A percentile compares a stretch with the other conserved stretches of the same genome.
phyloP scores from a whole-genome alignment of 1,284 basidiomycete genomes.

The Cryptococcus sp. region DNA sequence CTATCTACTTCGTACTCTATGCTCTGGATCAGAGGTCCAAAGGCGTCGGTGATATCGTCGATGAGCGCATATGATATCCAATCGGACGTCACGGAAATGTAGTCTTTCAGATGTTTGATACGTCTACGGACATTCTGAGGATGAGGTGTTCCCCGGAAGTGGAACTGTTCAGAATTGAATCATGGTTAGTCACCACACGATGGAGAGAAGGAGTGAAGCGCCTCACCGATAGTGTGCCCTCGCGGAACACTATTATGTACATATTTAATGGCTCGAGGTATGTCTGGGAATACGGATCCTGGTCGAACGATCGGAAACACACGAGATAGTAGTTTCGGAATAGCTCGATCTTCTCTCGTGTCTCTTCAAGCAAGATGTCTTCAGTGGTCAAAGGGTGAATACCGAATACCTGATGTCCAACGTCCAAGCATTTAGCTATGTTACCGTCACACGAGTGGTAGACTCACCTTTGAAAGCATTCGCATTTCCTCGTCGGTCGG shows the following conservation, averaged over 20 bases:
- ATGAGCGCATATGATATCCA: constrained; percentile 99
- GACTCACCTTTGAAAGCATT: constrained; percentile 78
- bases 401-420: constrained; percentile 71
- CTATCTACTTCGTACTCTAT: constrained; percentile 99
- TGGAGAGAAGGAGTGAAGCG: not conserved
- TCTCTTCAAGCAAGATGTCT: constrained; percentile 99
- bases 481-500: constrained; percentile 99
- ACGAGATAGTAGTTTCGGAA: constrained; percentile 99
- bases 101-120: constrained; percentile 99
- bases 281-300: constrained; percentile 96
- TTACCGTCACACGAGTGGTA: not conserved
- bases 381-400: constrained; percentile 99
- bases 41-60: constrained; percentile 99
- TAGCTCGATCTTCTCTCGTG: constrained; percentile 98
- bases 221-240: constrained; percentile 88
- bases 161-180: constrained; percentile 69
- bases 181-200: not conserved
- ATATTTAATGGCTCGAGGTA: constrained; percentile 98
- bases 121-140: constrained; percentile 96
- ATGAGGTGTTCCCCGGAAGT: constrained; percentile 95
- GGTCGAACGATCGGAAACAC: constrained; percentile 99
- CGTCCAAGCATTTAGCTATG: constrained; percentile 2
- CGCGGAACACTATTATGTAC: constrained; percentile 99
- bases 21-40: constrained; percentile 95
- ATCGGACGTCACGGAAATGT: constrained; percentile 97